These are phyloP conservation scores for Syzygium aromaticum DNA, from an alignment of 345 rosid genomes.

Conservation along the genomic window DNA sequence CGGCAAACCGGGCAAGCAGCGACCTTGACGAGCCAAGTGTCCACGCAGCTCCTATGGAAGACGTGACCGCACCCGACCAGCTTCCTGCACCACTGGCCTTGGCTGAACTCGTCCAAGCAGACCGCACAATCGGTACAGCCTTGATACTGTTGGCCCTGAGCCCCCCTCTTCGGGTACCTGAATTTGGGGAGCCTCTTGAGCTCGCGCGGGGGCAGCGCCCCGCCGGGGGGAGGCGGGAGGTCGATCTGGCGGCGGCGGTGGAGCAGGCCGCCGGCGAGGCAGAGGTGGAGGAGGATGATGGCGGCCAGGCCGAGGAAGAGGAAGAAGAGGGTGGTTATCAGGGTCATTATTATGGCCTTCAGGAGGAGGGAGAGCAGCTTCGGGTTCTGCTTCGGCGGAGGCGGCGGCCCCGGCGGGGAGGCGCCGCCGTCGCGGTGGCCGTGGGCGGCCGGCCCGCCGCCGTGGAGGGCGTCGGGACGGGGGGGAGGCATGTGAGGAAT, in stretches of 20 bases:
- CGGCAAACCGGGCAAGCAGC: slow-evolving; percentile 75
- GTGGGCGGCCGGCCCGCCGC: slow-evolving; percentile 5
- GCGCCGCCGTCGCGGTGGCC: slow-evolving; percentile 8
- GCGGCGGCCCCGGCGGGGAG: background rate
- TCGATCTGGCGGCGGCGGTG: slow-evolving; percentile 33
- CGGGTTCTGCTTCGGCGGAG: slow-evolving; percentile 34
- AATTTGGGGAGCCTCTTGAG: slow-evolving; percentile 57
- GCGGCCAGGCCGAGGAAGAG: slow-evolving; percentile 32
- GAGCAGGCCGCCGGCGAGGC: slow-evolving; percentile 46
- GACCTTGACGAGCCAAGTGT: slow-evolving; percentile 67
- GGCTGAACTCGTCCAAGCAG: slow-evolving; percentile 61
- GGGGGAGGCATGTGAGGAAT: slow-evolving; percentile 6
- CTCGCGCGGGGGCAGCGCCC: slow-evolving; percentile 39
- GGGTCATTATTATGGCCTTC: slow-evolving; percentile 57
- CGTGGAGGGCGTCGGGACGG: slow-evolving; percentile 3
- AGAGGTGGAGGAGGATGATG: slow-evolving; percentile 31
- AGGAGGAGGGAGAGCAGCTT: slow-evolving; percentile 50
- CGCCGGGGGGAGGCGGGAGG: slow-evolving; percentile 6
- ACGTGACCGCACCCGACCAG: slow-evolving; percentile 68
- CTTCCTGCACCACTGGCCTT: slow-evolving; percentile 80
- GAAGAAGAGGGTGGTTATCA: slow-evolving; percentile 53
- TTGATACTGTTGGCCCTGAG: background rate
- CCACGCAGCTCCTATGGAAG: slow-evolving; percentile 75
- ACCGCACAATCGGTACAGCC: slow-evolving; percentile 41
- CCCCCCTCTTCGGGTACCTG: slow-evolving; percentile 17